A percentile compares a stretch with the other conserved stretches of the same genome.
Conservation (phyloP, 139 green algal genomes). For the Astrephomene gubernaculifera region DNA sequence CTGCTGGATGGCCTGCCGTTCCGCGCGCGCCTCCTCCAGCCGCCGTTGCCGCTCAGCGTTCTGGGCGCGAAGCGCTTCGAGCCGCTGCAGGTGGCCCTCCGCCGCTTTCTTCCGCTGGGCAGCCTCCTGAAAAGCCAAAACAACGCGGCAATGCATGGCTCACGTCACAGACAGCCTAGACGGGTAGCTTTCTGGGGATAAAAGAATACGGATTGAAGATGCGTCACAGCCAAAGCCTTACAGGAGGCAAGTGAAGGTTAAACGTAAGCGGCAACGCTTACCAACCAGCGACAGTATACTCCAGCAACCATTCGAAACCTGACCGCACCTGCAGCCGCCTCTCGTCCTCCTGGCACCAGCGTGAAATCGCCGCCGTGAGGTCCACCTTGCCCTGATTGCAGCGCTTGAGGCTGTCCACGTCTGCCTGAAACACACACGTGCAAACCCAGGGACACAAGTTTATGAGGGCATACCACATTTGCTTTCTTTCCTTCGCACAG, state of each 20-base stretch:
- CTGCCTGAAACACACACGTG: no score
- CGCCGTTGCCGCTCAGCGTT: constrained; percentile 40
- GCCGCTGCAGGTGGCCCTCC: constrained; percentile 21
- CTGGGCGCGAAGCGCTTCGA: constrained; percentile 47
- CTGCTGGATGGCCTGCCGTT: constrained; percentile 3
- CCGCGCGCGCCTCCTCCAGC: background rate
- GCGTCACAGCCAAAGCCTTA: no score
- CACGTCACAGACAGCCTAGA: no score
- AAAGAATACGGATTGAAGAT: no score
- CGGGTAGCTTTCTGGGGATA: no score
- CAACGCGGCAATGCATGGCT: background rate
- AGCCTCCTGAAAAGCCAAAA: background rate
- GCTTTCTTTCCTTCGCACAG: no score
- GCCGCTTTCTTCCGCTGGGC: background rate
- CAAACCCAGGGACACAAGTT: no score
- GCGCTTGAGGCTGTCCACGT: background rate
- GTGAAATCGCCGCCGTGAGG: background rate
- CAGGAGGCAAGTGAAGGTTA: background rate
- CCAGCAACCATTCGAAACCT: no score
- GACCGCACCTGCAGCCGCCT: background rate
- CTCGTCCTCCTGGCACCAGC: constrained; percentile 19
- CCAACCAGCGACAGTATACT: no score
- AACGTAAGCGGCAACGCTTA: no score
- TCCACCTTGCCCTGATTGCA: background rate
- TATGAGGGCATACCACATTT: no score